Evolutionary conservation across 106 monocot genomes (phyloP).

Genomic region (Iris macrosiphon): DNA sequence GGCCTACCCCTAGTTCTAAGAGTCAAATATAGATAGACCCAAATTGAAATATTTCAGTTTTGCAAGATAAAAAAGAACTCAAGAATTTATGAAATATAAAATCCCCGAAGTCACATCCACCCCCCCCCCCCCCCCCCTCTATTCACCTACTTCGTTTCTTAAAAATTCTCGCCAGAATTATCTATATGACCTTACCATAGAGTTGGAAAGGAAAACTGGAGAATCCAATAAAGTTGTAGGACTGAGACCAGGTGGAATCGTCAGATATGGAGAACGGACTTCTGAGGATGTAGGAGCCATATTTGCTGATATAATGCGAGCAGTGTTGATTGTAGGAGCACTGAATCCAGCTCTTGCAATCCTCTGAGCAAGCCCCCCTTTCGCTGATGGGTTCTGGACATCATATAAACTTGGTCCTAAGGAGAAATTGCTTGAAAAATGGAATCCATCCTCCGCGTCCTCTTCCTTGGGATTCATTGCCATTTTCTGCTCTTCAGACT

Average conservation of each 20-base stretch:
- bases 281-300: slow-evolving; percentile 14
- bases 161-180: too few relatives aligned
- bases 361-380: slow-evolving; percentile 39
- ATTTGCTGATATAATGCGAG: slow-evolving; percentile 14
- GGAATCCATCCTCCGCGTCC: slow-evolving; percentile 15
- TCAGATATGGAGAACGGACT: slow-evolving; percentile 36
- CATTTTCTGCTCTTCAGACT: slow-evolving; percentile 10
- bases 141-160: too few relatives aligned
- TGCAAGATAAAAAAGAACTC: too few relatives aligned
- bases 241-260: slow-evolving; percentile 62
- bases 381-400: slow-evolving; percentile 12
- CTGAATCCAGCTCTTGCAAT: slow-evolving; percentile 50
- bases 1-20: too few relatives aligned
- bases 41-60: too few relatives aligned
- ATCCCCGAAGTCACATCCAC: too few relatives aligned
- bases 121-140: too few relatives aligned
- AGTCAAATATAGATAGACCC: too few relatives aligned
- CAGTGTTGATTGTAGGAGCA: slow-evolving; percentile 38
- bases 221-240: slow-evolving; percentile 58
- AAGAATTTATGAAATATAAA: too few relatives aligned
- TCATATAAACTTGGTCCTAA: not conserved
- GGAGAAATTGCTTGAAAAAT: slow-evolving; percentile 10
- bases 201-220: slow-evolving; percentile 41
- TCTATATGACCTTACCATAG: slow-evolving; percentile 24
- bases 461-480: slow-evolving; percentile 1